These are phyloP conservation scores for Fusarium sublunatum DNA, from an alignment of 2,329 filamentous ascomycete species.

Conservation along the genomic window DNA sequence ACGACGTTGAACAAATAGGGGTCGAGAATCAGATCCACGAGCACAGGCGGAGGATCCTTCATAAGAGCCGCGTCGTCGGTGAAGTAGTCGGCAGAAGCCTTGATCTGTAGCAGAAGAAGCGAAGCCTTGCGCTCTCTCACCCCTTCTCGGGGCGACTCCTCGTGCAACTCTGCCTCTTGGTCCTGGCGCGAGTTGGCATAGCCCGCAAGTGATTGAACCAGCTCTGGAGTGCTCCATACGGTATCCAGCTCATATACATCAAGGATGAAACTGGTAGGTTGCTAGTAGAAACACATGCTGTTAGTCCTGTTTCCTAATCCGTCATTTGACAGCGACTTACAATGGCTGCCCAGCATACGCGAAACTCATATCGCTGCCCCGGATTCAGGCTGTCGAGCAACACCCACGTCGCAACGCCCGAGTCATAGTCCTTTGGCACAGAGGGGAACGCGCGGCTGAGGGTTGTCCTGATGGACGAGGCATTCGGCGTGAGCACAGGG, in stretches of 20 bases:
- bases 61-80: slow-evolving; percentile 80
- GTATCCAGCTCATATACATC: slow-evolving; percentile 70
- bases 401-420: slow-evolving; percentile 80
- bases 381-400: slow-evolving; percentile 76
- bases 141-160: slow-evolving; percentile 13
- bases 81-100: slow-evolving; percentile 86
- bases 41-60: slow-evolving; percentile 76
- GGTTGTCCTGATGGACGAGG: slow-evolving; percentile 68
- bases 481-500: slow-evolving; percentile 69
- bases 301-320: slow-evolving; percentile 7
- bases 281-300: slow-evolving; percentile 60
- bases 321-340: slow-evolving; percentile 64
- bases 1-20: slow-evolving; percentile 84
- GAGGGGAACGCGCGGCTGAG: slow-evolving; percentile 77
- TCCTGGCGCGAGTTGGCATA: slow-evolving; percentile 67
- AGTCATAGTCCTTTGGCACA: slow-evolving; percentile 53
- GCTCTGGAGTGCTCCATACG: slow-evolving; percentile 70
- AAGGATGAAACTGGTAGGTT: slow-evolving; percentile 85
- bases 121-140: slow-evolving; percentile 55
- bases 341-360: slow-evolving; percentile 92
- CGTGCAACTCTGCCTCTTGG: slow-evolving; percentile 16
- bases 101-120: slow-evolving; percentile 77
- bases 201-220: slow-evolving; percentile 72
- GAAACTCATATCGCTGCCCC: slow-evolving; percentile 86
- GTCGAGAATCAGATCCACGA: slow-evolving; percentile 86